Percentiles rank a stretch among this genome's conserved stretches.
Evolutionary conservation across 1,284 basidiomycete genomes (phyloP).

Genomic region (Tilletia setariae): DNA sequence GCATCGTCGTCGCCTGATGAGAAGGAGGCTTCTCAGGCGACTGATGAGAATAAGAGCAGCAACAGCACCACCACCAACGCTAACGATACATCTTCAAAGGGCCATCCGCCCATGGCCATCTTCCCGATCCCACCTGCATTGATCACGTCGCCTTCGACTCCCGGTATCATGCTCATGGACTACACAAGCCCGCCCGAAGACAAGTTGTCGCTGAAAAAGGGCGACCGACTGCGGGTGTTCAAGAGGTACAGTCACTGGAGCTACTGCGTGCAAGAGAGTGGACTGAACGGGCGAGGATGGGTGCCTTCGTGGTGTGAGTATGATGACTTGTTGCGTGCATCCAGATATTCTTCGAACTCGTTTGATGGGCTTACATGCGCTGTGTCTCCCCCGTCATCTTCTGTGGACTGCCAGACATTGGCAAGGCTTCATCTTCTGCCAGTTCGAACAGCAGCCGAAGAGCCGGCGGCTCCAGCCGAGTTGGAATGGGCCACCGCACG

Average conservation of each 20-base stretch:
- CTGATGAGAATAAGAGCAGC: not conserved
- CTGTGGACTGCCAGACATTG: not conserved
- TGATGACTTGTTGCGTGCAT: not conserved
- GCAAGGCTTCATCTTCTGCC: not conserved
- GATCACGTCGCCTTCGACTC: slow-evolving; percentile 90
- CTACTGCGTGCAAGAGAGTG: slow-evolving; percentile 59
- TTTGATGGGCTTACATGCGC: not conserved
- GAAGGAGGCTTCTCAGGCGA: not conserved
- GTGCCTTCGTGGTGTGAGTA: slow-evolving; percentile 47
- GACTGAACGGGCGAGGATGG: slow-evolving; percentile 46
- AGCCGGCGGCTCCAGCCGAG: not conserved
- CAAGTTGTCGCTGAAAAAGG: slow-evolving; percentile 64
- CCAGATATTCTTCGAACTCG: not conserved
- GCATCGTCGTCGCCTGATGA: not conserved
- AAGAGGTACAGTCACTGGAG: slow-evolving; percentile 92
- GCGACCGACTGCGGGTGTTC: slow-evolving; percentile 83
- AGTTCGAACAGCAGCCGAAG: not conserved
- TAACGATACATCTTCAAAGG: not conserved
- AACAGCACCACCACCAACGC: not conserved
- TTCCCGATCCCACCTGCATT: slow-evolving; percentile 75
- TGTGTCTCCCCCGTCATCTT: not conserved
- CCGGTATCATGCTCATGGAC: slow-evolving; percentile 89
- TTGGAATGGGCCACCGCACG: not conserved
- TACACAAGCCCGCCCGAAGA: slow-evolving; percentile 58
- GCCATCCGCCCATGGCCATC: slow-evolving; percentile 35